These are phyloP conservation scores for Fonsecaea nubica DNA, from an alignment of 2,329 filamentous ascomycete species.

Conservation along the genomic window DNA sequence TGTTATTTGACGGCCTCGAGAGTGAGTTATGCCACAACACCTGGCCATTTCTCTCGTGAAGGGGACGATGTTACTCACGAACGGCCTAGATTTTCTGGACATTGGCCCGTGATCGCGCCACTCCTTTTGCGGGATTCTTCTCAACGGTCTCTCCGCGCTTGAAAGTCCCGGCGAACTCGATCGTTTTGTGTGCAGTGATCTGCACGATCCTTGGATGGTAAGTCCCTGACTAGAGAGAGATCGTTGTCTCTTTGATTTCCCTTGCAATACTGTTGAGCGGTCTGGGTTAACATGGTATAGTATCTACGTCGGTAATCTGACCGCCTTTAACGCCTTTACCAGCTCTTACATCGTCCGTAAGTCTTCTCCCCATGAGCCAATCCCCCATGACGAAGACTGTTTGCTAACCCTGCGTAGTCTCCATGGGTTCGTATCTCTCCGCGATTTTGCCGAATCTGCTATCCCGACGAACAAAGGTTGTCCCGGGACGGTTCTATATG, in stretches of 20 bases:
- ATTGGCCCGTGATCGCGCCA: slow-evolving; percentile 64
- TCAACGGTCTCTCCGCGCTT: slow-evolving; percentile 54
- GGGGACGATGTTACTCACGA: neutral
- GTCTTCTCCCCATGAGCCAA: neutral
- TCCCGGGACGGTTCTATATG: slow-evolving; percentile 60
- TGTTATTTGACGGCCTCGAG: slow-evolving; percentile 23
- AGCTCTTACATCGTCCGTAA: slow-evolving; percentile 64
- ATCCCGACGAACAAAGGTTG: slow-evolving; percentile 59
- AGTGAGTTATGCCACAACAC: neutral
- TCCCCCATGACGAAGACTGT: neutral
- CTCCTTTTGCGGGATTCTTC: slow-evolving; percentile 59
- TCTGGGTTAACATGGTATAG: slow-evolving; percentile 52
- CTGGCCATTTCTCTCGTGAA: neutral
- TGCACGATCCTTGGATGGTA: slow-evolving; percentile 60
- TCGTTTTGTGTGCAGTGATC: slow-evolving; percentile 57
- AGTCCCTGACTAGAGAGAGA: slow-evolving; percentile 20
- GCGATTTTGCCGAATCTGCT: slow-evolving; percentile 60
- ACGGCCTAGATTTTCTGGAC: slow-evolving; percentile 66
- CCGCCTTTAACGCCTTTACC: slow-evolving; percentile 62
- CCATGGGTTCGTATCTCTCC: slow-evolving; percentile 57
- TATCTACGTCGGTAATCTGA: slow-evolving; percentile 50
- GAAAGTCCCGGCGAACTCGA: slow-evolving; percentile 63
- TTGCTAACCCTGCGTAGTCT: slow-evolving; percentile 43
- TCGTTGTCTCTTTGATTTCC: neutral
- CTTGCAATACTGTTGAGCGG: neutral